Evolutionary conservation across 371 early-diverging fungal genomes (phyloP), one percentile per base, ranked within the genome.

Genomic region (Encephalitozoon intestinalis): DNA sequence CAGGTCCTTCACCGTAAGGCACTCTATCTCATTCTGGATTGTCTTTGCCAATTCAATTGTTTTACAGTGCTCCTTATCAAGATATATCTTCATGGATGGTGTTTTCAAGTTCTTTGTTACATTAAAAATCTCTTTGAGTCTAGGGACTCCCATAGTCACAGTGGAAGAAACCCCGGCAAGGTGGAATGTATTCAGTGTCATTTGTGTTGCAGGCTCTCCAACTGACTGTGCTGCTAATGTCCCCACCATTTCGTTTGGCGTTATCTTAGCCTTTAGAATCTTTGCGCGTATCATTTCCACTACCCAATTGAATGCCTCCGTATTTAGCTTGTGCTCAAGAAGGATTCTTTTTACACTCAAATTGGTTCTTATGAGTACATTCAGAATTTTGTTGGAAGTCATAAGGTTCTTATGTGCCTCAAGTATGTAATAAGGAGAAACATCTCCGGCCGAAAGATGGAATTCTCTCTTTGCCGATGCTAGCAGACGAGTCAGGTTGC

Each of bases 181-280:
- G 87, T 97, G 97, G 92, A 98, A 96, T 67, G 97, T 97, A 84
- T 98, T 98, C 73, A 98, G 86, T 25, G 99, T 98, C 99, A 98
- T 98, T 83, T 98, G 97, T 18, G 99, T 98, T 21, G 99, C 96
- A 63, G 99, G 99, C 85, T 98, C 96, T 85, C 99, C 99, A 86
- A 98, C 95, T 50, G 94, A 94, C 86, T 98, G 97, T 11, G 97
- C 96, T 41, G 99, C 97, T 76, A 98, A 87, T 8, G 94, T 94
- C 40, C 99, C 99, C 31, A 97, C 94, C 99, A 97, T 97, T 88
- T 99, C 99, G 63, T 94, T 94, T 4, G 96, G 92, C 65, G 91
- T 89, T 40, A 95, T 95, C 52, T 91, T 88, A 21, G 95, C 88
- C 72, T 89, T 90, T 78, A 90, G 88, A 86, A 95, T 94, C 12